Base-by-base conservation (phyloP, 345 rosid species). In the Psidium friedrichsthalianum region DNA sequence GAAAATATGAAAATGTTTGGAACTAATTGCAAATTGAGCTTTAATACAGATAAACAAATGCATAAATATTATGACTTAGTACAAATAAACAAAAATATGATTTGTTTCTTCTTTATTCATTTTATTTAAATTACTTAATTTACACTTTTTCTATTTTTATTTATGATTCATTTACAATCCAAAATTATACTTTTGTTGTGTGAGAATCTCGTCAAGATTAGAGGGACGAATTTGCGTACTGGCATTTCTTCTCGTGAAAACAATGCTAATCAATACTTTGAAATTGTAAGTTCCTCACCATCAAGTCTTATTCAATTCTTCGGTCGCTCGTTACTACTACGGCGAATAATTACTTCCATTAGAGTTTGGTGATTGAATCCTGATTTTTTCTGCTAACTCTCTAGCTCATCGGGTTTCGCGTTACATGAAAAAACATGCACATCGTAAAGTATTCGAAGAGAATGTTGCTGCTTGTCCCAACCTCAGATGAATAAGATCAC, bases 181-280 rank as follows among this genome's bases (percentile, higher is more conserved):
- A 64, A 1, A 2, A 2, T 0, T 22, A 16, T 64, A 4, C 76
- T 29, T 64, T 8, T 29, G 42, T 61, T 61, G 1, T 16, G 36
- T 15, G 42, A 29, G 74, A 61, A 29, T 59, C 42, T 27, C 22
- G 0, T 2, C 8, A 36, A 29, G 0, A 61, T 61, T 7, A 61
- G 29, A 15, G 11, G 20, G 14, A 61, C 1, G 21, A 7, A 29
- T 3, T 61, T 29, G 0, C 1, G 0, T 29, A 36, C 5, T 61
- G 11, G 29, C n/a, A n/a, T n/a, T 29, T 61, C 14, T 61, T 61
- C 74, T 61, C 27, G 74, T 29, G 42, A 61, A 61, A 61, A n/a
- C n/a, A 27, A 29, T 61, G 42, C 42, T 29, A 15, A 61, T 15
- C 2, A 0, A 7, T 29, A 29, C 74, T 61, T 29, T 3, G 74